Evolutionary conservation across 352 stramenopile species (phyloP).

Genomic region (Pythium rhizo-oryzae): DNA sequence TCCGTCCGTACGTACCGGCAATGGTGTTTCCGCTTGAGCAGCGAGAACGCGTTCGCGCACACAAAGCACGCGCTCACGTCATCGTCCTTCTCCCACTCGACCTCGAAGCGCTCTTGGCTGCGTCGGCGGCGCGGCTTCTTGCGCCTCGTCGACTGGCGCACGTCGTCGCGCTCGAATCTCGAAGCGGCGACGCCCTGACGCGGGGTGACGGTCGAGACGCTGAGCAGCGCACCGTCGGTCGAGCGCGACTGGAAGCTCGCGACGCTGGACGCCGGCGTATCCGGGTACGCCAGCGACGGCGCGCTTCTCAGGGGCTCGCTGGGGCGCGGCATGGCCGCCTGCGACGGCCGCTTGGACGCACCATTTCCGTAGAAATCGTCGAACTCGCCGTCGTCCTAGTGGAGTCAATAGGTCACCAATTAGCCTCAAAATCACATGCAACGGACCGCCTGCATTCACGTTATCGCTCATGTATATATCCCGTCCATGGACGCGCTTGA

Average conservation of each 20-base stretch:
- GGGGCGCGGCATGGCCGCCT: conserved; percentile 11
- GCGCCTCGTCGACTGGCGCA: conserved; percentile 10
- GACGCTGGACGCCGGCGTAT: conserved; percentile 31
- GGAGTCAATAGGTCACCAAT: conserved; percentile 6
- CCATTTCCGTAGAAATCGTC: conserved; percentile 65
- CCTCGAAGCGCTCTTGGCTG: conserved; percentile 67
- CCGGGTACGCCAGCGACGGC: conserved; percentile 18
- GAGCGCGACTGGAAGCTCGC: conserved; percentile 30
- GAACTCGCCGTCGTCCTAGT: conserved; percentile 74
- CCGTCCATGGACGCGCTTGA: not conserved
- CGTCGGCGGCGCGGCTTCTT: conserved; percentile 42
- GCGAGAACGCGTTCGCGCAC: conserved; percentile 63
- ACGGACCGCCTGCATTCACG: not conserved
- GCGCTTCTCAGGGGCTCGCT: conserved; percentile 1
- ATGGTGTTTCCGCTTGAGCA: conserved; percentile 77
- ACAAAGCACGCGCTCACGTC: conserved; percentile 47
- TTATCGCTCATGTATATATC: not conserved
- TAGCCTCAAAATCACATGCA: conserved; percentile 4
- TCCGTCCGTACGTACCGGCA: conserved; percentile 43
- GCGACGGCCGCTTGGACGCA: conserved; percentile 16
- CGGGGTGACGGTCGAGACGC: conserved; percentile 4
- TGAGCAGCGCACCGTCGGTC: conserved; percentile 13
- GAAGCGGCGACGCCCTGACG: conserved; percentile 14
- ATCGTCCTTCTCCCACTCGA: conserved; percentile 62
- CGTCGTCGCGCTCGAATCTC: conserved; percentile 22